Evolutionary conservation across 192 early-diverging fungal genomes (phyloP).

Genomic region (Paraglomus occultum): DNA sequence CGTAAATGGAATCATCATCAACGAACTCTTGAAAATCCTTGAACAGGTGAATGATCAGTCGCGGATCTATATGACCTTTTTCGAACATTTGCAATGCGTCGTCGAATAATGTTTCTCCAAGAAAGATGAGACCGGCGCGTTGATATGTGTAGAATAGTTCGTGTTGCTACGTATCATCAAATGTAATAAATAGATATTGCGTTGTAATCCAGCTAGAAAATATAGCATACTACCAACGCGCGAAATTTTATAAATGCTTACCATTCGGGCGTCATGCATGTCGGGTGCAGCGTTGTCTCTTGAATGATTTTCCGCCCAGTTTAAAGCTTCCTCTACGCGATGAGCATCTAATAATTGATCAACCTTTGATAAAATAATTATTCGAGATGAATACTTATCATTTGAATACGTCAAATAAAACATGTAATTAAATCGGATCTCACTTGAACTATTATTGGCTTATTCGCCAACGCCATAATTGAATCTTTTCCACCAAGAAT

Average conservation of each 20-base stretch:
- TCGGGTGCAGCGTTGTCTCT: slow-evolving; percentile 41
- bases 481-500: slow-evolving; percentile 56
- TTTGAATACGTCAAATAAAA: not conserved
- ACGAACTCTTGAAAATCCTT: slow-evolving; percentile 37
- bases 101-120: slow-evolving; percentile 66
- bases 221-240: not conserved
- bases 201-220: not conserved
- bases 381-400: not conserved
- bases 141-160: slow-evolving; percentile 62
- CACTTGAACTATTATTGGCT: slow-evolving; percentile 59
- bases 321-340: slow-evolving; percentile 60
- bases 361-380: slow-evolving; percentile 28
- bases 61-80: slow-evolving; percentile 65
- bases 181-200: not conserved
- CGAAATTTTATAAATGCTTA: slow-evolving; percentile 23
- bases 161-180: slow-evolving; percentile 23
- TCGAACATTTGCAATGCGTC: slow-evolving; percentile 60
- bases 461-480: slow-evolving; percentile 60
- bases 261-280: slow-evolving; percentile 47
- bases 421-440: not conserved
- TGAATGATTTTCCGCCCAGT: slow-evolving; percentile 55
- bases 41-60: slow-evolving; percentile 52
- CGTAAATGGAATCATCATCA: slow-evolving; percentile 27
- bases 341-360: slow-evolving; percentile 56
- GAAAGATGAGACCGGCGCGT: slow-evolving; percentile 60